phyloP scores from a whole-genome alignment of 2,329 filamentous ascomycete species.

The Fusarium bactridioides region DNA sequence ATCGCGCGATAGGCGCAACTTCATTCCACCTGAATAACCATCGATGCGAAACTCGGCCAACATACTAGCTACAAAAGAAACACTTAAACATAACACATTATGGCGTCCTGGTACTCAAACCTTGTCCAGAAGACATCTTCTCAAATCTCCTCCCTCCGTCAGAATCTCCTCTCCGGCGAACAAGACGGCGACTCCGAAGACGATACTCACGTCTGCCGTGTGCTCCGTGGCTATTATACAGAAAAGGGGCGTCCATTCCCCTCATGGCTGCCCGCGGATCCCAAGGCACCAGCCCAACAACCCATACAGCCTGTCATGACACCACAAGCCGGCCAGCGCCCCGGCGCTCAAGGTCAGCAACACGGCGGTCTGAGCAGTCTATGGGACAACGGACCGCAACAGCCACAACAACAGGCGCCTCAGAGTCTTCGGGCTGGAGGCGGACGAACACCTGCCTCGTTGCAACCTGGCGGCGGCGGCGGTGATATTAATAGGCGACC shows the following conservation, averaged over 20 bases:
- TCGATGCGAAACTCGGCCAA: conserved; percentile 4
- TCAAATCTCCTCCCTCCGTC: conserved; percentile 70
- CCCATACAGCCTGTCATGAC: conserved; percentile 61
- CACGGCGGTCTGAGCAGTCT: conserved; percentile 60
- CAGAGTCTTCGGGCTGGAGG: conserved; percentile 58
- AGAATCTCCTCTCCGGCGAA: conserved; percentile 73
- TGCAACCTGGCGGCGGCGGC: conserved; percentile 33
- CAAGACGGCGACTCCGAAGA: conserved; percentile 80
- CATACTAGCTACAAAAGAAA: not conserved
- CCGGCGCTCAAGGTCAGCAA: conserved; percentile 55
- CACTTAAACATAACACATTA: conserved; percentile 44
- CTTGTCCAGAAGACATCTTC: conserved; percentile 71
- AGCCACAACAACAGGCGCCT: conserved; percentile 43
- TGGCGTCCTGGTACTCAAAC: conserved; percentile 85
- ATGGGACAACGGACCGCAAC: conserved; percentile 60
- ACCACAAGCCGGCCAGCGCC: conserved; percentile 62
- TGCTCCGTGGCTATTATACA: conserved; percentile 89
- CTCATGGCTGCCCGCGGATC: conserved; percentile 87
- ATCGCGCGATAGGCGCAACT: conserved; percentile 3
- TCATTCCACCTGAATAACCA: not conserved
- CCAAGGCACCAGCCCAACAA: conserved; percentile 66
- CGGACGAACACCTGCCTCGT: conserved; percentile 43
- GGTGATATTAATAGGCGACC: conserved; percentile 49
- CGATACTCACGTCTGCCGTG: conserved; percentile 93
- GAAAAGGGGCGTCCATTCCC: conserved; percentile 87